These are phyloP conservation scores for Cryptococcus amylolentus DNA, from an alignment of 1,284 basidiomycete genomes.

Conservation along the genomic window DNA sequence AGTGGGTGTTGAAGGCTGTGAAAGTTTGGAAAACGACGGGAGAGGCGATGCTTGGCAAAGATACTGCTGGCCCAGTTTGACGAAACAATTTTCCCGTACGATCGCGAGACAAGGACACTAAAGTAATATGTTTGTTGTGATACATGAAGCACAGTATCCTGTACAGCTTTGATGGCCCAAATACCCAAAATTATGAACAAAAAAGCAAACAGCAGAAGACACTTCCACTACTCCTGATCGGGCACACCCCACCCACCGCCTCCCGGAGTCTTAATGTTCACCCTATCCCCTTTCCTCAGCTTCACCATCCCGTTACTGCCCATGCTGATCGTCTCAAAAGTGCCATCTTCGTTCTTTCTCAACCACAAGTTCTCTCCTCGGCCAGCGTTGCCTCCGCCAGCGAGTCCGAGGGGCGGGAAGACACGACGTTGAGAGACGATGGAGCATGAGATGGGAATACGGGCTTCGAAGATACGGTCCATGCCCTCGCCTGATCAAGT, in stretches of 20 bases:
- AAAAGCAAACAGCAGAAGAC: too few relatives aligned
- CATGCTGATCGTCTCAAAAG: conserved; percentile 63
- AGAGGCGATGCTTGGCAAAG: too few relatives aligned
- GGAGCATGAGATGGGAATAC: conserved; percentile 78
- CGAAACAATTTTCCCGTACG: too few relatives aligned
- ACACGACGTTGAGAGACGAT: conserved; percentile 61
- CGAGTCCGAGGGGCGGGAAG: conserved; percentile 82
- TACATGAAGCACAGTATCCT: too few relatives aligned
- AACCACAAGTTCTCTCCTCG: conserved; percentile 87
- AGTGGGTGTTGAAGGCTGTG: too few relatives aligned
- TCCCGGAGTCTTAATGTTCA: conserved; percentile 84
- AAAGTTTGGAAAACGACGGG: too few relatives aligned
- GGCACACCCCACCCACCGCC: conserved; percentile 78
- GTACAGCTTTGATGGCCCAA: too few relatives aligned
- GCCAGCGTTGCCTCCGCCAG: conserved; percentile 73
- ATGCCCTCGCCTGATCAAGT: conserved; percentile 78
- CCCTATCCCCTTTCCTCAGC: conserved; percentile 78
- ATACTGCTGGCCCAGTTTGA: too few relatives aligned
- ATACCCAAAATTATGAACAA: too few relatives aligned
- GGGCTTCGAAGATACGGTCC: conserved; percentile 77
- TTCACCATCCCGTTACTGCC: conserved; percentile 84
- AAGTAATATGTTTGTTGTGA: too few relatives aligned
- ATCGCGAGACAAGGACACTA: too few relatives aligned
- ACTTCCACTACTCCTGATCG: background rate
- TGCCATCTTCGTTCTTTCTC: conserved; percentile 6